Percentiles rank a stretch among this genome's conserved stretches.
Conservation (phyloP, 2,329 filamentous ascomycete genomes). For the Penicillium sp. region DNA sequence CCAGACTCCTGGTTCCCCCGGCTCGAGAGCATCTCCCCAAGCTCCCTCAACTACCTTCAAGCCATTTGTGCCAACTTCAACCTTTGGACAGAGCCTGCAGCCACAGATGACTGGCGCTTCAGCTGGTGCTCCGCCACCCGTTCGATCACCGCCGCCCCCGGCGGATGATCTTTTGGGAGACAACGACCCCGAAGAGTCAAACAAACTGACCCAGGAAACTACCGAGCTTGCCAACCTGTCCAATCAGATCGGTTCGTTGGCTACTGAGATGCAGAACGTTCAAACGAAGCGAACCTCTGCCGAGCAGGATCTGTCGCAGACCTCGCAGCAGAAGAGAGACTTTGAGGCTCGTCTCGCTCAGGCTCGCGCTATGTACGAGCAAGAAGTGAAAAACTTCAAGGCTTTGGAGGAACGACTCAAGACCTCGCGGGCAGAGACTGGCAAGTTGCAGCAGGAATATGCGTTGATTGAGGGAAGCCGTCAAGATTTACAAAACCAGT, state of each 20-base stretch:
- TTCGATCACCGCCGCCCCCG: slow-evolving; percentile 42
- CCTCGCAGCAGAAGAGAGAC: slow-evolving; percentile 78
- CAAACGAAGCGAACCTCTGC: slow-evolving; percentile 69
- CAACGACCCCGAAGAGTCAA: slow-evolving; percentile 77
- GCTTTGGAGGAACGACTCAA: slow-evolving; percentile 74
- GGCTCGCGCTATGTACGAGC: slow-evolving; percentile 79
- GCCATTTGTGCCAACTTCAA: slow-evolving; percentile 83
- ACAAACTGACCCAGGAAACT: slow-evolving; percentile 78
- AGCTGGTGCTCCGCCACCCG: slow-evolving; percentile 23
- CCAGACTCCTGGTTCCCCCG: slow-evolving; percentile 48
- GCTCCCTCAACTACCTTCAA: slow-evolving; percentile 56
- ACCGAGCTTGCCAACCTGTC: slow-evolving; percentile 90
- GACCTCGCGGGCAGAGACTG: slow-evolving; percentile 66
- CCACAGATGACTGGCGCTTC: slow-evolving; percentile 65
- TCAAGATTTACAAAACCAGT: slow-evolving; percentile 72
- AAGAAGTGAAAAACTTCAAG: slow-evolving; percentile 80
- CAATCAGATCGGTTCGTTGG: slow-evolving; percentile 83
- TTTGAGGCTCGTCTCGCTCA: slow-evolving; percentile 83
- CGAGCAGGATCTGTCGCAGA: slow-evolving; percentile 73
- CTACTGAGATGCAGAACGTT: slow-evolving; percentile 89
- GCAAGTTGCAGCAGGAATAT: slow-evolving; percentile 74
- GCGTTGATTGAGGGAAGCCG: slow-evolving; percentile 72
- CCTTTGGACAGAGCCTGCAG: slow-evolving; percentile 76
- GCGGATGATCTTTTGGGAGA: slow-evolving; percentile 86
- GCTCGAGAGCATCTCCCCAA: slow-evolving; percentile 31